These are phyloP conservation scores for Chromera velia DNA, from an alignment of 73 alveolate species.

Conservation along the genomic window DNA sequence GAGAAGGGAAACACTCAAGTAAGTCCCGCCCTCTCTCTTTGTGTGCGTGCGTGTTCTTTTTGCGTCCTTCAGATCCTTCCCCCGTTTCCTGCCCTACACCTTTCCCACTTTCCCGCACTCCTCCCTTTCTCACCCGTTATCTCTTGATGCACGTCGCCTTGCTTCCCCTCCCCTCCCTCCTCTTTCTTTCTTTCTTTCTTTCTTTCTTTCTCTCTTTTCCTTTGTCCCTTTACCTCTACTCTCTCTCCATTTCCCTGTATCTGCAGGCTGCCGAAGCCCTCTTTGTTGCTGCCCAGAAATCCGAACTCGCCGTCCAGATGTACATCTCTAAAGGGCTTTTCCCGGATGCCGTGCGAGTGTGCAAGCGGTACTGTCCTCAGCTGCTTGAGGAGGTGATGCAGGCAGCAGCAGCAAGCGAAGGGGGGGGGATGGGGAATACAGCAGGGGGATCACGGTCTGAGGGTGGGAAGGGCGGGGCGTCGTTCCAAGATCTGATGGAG, in stretches of 20 bases:
- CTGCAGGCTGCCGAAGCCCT: slow-evolving; percentile 35
- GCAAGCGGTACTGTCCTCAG: slow-evolving; percentile 49
- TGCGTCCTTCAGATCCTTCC: too few species aligned
- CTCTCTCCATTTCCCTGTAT: too few species aligned
- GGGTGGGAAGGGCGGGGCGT: not conserved
- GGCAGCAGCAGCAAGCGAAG: not conserved
- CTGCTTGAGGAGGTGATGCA: slow-evolving; percentile 29
- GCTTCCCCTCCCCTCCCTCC: too few species aligned
- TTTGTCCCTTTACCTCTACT: too few species aligned
- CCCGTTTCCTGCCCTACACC: too few species aligned
- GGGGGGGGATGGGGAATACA: not conserved
- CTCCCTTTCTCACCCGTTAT: too few species aligned
- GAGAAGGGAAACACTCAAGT: slow-evolving; percentile 34
- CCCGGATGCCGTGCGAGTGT: slow-evolving; percentile 32
- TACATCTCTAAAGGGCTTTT: slow-evolving; percentile 16
- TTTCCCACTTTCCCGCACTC: too few species aligned
- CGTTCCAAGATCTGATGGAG: not conserved
- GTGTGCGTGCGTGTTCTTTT: not conserved
- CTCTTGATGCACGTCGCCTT: too few species aligned
- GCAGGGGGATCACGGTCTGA: not conserved
- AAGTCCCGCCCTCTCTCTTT: not conserved
- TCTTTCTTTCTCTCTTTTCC: too few species aligned
- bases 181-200: too few species aligned
- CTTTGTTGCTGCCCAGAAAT: slow-evolving; percentile 41
- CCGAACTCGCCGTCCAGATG: slow-evolving; percentile 36